Evolutionary conservation across 1,139 yeast species (phyloP).

Genomic region (Geotrichum klebahnii): DNA sequence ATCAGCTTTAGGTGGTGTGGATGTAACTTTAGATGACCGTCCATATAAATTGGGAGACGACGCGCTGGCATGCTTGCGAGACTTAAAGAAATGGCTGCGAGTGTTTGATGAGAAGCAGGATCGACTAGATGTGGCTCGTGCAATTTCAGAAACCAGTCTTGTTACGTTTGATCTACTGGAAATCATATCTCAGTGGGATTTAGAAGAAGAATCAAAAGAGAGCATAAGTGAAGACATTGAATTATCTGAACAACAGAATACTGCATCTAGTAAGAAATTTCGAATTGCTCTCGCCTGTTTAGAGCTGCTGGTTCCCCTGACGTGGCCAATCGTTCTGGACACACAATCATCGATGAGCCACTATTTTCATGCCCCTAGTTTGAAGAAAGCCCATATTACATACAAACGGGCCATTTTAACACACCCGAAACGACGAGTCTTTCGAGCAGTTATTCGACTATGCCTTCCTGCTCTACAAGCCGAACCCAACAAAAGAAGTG

Average conservation of each 20-base stretch:
- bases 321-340: slow-evolving; percentile 75
- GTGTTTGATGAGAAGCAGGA: slow-evolving; percentile 66
- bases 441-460: slow-evolving; percentile 67
- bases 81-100: slow-evolving; percentile 80
- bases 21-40: slow-evolving; percentile 49
- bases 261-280: slow-evolving; percentile 39
- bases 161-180: slow-evolving; percentile 69
- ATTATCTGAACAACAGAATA: neutral
- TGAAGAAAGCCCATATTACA: slow-evolving; percentile 60
- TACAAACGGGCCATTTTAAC: slow-evolving; percentile 69
- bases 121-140: slow-evolving; percentile 77
- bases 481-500: slow-evolving; percentile 53
- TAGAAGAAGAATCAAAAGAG: slow-evolving; percentile 35
- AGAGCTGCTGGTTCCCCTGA: slow-evolving; percentile 75
- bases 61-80: slow-evolving; percentile 83
- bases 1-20: slow-evolving; percentile 79
- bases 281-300: slow-evolving; percentile 66
- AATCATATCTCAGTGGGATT: slow-evolving; percentile 70
- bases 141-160: slow-evolving; percentile 77
- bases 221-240: slow-evolving; percentile 19
- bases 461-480: slow-evolving; percentile 61
- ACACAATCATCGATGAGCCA: slow-evolving; percentile 52
- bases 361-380: slow-evolving; percentile 52
- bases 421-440: slow-evolving; percentile 56
- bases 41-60: slow-evolving; percentile 85